Base-by-base conservation (phyloP, 345 rosid species). In the Camelina hispida region DNA sequence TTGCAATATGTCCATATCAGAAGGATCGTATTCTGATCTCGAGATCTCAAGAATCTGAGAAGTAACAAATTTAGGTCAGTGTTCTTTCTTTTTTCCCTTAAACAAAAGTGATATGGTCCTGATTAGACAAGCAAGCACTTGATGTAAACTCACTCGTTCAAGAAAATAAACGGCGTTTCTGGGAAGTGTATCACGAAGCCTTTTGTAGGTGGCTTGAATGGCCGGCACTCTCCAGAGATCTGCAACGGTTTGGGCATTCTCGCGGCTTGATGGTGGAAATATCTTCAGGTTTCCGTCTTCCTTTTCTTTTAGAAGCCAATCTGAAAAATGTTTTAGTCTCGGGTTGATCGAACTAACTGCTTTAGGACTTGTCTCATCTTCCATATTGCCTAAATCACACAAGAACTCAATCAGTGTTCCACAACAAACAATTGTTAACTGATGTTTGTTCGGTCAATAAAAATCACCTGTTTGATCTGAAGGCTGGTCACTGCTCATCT, bases 1-100 rank as follows among this genome's bases (percentile, higher is more conserved):
- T 69, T 90, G 88, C 74, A 95, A 72, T 74, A 91, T 85, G 81
- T 95, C 99, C 85, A 83, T 81, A 18, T 95, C 90, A 23, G 96
- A 85, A 50, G 97, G 97, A 72, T 81, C 83, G 35, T 90, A 95
- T 66, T 83, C 88, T 69, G 85, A 50, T 80, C 78, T 90, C 40
- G 87, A 86, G 74, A 91, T 81, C 84, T 88, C 99, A 68, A 78
- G 85, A 78, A 93, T 92, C 99, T 94, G 84, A 63, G 10, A 18
- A 72, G 47, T 52, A 34, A 78, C 10, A 66, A 43, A 61, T 28
- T 54, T 55, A 9, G 15, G 58, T 55, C 20, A 76, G 80, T 62
- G 30, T 22, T 56, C 28, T 63, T 16, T 22, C 23, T 22, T 17
- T 37, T 72, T 0, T 0, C 12, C 32, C 11, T 23, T 69, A 32